Percentiles rank a stretch among this genome's conserved stretches.
Conservation (phyloP, 2,329 filamentous ascomycete species). For the Ascochyta pisi region DNA sequence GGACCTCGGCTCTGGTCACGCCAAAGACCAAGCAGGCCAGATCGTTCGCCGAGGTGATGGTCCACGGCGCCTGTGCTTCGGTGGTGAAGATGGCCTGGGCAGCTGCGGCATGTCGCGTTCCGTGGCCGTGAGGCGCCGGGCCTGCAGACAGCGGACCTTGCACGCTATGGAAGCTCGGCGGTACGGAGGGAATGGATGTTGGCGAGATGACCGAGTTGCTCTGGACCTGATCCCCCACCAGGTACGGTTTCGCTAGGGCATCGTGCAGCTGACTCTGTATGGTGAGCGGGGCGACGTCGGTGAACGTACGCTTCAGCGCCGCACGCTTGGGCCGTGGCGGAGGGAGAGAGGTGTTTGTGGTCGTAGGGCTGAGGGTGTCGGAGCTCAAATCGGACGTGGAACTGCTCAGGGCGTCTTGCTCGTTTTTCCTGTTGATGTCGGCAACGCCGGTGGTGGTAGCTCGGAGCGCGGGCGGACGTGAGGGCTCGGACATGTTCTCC, state of each 20-base stretch:
- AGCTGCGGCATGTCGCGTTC: conserved; percentile 86
- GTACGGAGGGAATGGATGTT: conserved; percentile 51
- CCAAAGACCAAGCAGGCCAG: conserved; percentile 97
- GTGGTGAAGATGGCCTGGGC: conserved; percentile 98
- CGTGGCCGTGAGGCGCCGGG: conserved; percentile 75
- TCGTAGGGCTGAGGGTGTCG: conserved; percentile 30
- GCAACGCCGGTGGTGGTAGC: conserved; percentile 16
- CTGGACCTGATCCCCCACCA: conserved; percentile 59
- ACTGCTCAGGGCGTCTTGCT: conserved; percentile 21
- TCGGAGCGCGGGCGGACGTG: conserved; percentile 28
- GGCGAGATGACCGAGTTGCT: conserved; percentile 55
- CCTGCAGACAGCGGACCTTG: conserved; percentile 47
- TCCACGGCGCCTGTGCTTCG: conserved; percentile 89
- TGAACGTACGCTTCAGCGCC: conserved; percentile 84
- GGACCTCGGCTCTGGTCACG: conserved; percentile 94
- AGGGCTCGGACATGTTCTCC: conserved; percentile 43
- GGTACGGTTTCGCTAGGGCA: conserved; percentile 81
- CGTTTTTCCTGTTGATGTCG: conserved; percentile 20
- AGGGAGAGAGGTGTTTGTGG: conserved; percentile 27
- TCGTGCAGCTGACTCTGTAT: conserved; percentile 86
- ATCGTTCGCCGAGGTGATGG: conserved; percentile 94
- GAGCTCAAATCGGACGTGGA: conserved; percentile 31
- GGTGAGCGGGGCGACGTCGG: conserved; percentile 76
- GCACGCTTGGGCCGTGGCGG: conserved; percentile 55
- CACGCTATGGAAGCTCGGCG: conserved; percentile 40